Evolutionary conservation across 106 monocot species (phyloP).

Genomic region (Gastrodia elata): DNA sequence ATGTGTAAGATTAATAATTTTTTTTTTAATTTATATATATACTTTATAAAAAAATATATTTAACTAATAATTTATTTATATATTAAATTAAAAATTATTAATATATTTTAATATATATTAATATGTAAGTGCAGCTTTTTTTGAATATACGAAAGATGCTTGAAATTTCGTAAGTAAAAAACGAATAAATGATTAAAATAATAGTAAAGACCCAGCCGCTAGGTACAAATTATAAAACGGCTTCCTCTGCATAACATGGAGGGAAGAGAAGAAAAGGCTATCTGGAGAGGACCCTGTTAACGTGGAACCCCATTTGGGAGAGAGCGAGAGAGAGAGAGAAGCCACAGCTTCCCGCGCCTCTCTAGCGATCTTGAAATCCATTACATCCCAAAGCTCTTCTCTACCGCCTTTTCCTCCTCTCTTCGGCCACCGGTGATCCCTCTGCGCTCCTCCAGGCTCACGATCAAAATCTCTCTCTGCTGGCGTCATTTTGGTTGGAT

Average conservation of each 20-base stretch:
- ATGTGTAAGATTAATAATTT: too few relatives aligned
- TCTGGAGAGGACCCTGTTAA: not conserved
- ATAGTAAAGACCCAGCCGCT: too few relatives aligned
- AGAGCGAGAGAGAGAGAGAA: not conserved
- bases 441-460: not conserved
- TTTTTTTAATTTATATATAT: too few relatives aligned
- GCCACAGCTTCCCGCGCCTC: not conserved
- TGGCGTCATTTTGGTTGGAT: not conserved
- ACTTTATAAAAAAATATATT: too few relatives aligned
- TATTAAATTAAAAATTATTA: too few relatives aligned
- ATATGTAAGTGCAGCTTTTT: too few relatives aligned
- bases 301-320: not conserved
- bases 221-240: not conserved
- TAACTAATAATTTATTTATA: too few relatives aligned
- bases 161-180: too few relatives aligned
- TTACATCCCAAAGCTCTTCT: not conserved
- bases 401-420: not conserved
- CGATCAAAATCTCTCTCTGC: not conserved
- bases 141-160: too few relatives aligned
- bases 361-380: conserved; percentile 9
- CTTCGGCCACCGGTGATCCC: not conserved
- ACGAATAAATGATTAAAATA: not conserved
- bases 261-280: not conserved
- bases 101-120: too few relatives aligned
- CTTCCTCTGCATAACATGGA: not conserved